Evolutionary conservation across 2,329 filamentous ascomycete species (phyloP).

Genomic region (Xylariaceae sp.): DNA sequence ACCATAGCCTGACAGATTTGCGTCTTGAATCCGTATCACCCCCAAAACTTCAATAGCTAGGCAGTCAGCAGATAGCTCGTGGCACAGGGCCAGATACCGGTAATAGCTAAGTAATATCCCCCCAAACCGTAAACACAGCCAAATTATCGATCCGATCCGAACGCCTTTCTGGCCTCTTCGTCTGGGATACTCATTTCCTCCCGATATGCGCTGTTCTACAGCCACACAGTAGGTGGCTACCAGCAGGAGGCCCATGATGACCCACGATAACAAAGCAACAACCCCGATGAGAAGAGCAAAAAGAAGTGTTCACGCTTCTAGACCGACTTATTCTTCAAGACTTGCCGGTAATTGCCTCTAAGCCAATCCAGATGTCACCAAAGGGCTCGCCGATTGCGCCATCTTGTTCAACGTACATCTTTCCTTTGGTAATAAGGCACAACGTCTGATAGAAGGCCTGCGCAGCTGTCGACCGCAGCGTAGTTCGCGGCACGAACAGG

Average conservation of each 20-base stretch:
- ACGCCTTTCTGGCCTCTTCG: not conserved
- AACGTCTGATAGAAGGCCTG: conserved; percentile 75
- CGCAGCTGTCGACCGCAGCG: conserved; percentile 60
- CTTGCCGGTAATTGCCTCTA: conserved; percentile 24
- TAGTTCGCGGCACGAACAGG: conserved; percentile 56
- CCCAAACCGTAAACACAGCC: not conserved
- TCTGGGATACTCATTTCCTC: not conserved
- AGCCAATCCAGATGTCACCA: conserved; percentile 45
- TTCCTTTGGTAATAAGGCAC: conserved; percentile 61
- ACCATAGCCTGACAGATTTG: not conserved
- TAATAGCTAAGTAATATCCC: not conserved
- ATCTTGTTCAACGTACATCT: conserved; percentile 60
- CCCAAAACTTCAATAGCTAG: not conserved
- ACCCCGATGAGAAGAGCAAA: not conserved
- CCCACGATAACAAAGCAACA: not conserved
- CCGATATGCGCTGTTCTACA: not conserved
- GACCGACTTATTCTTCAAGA: not conserved
- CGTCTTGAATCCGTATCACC: not conserved
- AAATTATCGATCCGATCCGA: not conserved
- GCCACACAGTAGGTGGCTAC: not conserved
- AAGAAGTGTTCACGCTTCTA: not conserved
- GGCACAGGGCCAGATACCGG: not conserved
- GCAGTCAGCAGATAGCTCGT: not conserved
- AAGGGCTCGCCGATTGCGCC: conserved; percentile 39
- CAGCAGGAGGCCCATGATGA: no score